Base-by-base conservation (phyloP, 106 monocot genomes). In the Gastrodia elata region DNA sequence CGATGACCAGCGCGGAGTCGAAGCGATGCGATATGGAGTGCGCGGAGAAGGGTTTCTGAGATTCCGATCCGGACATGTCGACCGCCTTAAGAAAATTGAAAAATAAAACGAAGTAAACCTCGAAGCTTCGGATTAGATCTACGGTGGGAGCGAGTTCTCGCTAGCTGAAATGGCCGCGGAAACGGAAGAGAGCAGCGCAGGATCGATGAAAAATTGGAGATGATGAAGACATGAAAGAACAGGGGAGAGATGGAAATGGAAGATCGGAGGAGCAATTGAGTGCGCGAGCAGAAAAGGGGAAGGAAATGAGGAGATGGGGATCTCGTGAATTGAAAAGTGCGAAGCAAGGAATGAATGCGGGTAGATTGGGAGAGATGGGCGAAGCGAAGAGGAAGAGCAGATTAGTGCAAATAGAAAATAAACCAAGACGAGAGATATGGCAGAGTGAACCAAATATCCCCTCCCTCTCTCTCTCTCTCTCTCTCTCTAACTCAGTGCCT, bases 341-440 rank as follows among this genome's bases (percentile, higher is more conserved):
- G 64, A 85, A 79, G 78, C 48, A 82, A 89, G 76, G 78, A 86
- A 86, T 83, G 86, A 83, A 83, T 79, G 83, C 65, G 72, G 65
- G 77, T 74, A 67, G 75, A 43, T 74, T 74, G 46, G 43, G 24
- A 43, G 80, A 59, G 33, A 40, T 56, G 34, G 68, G 43, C 26
- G 11, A 38, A 25, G 42, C 68, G 32, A 38, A n/a, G 26, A 22
- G 8, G 33, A 20, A 46, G 72, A 55, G 39, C n/a, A 28, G 37
- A 35, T 6, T 5, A 24, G 65, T 10, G 64, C 8, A 32, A 64
- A 25, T 16, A 34, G 26, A 69, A 40, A 40, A 69, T 38, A 69
- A 38, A 27, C 39, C 13, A 26, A 69, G 39, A 69, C 5, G 39
- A 32, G 39, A 69, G 20, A 25, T 38, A 38, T 22, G 11, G 24